These are phyloP conservation scores for Iberis amara DNA, from an alignment of 441 rosid species.

Conservation along the genomic window DNA sequence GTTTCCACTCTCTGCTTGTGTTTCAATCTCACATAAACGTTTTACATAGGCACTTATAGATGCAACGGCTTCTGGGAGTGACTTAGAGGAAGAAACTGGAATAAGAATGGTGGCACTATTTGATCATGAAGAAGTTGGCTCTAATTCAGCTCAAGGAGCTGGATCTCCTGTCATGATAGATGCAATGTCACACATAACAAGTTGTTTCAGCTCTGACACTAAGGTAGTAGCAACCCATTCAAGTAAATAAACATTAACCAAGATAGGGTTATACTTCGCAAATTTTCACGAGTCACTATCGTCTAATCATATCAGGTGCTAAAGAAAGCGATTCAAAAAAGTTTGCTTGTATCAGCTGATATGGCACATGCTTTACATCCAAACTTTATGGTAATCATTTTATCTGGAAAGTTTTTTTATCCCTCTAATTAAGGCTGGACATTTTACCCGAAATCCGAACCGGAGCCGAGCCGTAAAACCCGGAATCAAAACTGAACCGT, in stretches of 20 bases:
- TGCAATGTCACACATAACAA: slow-evolving; percentile 78
- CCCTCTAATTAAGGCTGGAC: no score
- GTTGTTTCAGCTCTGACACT: slow-evolving; percentile 61
- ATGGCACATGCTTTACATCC: slow-evolving; percentile 99
- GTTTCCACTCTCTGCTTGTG: no score
- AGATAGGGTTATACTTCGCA: neutral
- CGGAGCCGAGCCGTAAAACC: no score
- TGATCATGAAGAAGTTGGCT: slow-evolving; percentile 98
- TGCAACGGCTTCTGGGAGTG: slow-evolving; percentile 59
- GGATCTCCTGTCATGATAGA: slow-evolving; percentile 96
- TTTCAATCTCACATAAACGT: neutral
- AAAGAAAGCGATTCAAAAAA: slow-evolving; percentile 78
- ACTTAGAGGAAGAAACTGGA: slow-evolving; percentile 72
- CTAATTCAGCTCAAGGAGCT: slow-evolving; percentile 93
- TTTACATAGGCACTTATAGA: slow-evolving; percentile 73
- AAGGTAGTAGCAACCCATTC: slow-evolving; percentile 39
- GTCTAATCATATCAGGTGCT: slow-evolving; percentile 48
- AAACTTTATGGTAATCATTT: slow-evolving; percentile 57
- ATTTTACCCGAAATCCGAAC: no score
- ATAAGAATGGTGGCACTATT: slow-evolving; percentile 95
- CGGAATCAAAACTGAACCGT: no score
- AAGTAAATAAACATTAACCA: neutral
- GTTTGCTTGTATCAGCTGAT: slow-evolving; percentile 91
- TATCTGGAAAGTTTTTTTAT: neutral
- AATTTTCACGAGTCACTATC: neutral